Base-by-base conservation (phyloP, 352 stramenopile genomes). In the Phytophthora idaei region DNA sequence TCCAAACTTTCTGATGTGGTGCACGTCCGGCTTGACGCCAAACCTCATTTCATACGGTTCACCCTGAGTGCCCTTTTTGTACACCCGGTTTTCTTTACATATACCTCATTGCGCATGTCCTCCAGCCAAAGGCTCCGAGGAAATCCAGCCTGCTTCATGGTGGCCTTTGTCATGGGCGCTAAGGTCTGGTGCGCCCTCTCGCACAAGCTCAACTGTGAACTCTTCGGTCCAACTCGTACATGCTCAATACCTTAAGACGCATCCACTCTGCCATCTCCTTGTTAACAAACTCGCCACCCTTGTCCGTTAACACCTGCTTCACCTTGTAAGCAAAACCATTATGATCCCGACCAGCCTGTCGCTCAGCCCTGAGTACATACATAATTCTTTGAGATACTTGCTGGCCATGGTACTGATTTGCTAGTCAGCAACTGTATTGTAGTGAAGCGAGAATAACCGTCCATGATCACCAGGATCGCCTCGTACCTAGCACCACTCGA, bases 21-120 rank as follows among this genome's bases (percentile, higher is more conserved):
- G 57, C 4, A 58, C 12, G 21, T 57, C 36, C 5, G 37, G 39
- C 9, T 64, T 57, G 8, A 51, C 27, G 2, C 46, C 57, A 46
- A 64, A 57, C 47, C 52, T 57, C 15, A 37, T 32, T n/a, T 49
- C n/a, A 14, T 46, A 57, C 14, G 47, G 37, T 9, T 52, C 57
- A 1, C 14, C 32, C 5, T 50, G 21, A 12, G n/a, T 57, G 15
- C 29, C 28, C 7, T 54, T 54, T 10, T 41, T 54, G 15, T 54
- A 54, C 5, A 42, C 15, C 2, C 48, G 28, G 5, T 42, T 54
- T n/a, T n/a, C 29, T 54, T 41, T 1, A 54, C 29, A 6, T 54
- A 54, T 2, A 54, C 29, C 14, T 11, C 48, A 41, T 54, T 54
- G 0, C 29, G 28, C 27, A 54, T 11, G 15, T 17, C 29, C 14